Base-by-base conservation (phyloP, 768 basidiomycete genomes). In the Cantharellus cinnabarinus region DNA sequence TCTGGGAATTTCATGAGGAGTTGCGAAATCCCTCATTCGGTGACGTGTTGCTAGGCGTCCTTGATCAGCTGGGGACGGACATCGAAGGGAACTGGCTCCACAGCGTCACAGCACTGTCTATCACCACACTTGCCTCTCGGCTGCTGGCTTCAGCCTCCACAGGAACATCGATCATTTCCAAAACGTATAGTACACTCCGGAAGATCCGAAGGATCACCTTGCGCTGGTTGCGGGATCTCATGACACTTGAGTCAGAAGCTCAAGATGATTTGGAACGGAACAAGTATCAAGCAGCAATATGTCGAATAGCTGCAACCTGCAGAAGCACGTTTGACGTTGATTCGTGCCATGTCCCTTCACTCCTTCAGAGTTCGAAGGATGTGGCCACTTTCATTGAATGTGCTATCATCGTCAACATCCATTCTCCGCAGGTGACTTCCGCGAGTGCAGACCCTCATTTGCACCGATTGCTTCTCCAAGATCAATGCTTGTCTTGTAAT, bases 301-400 rank as follows among this genome's bases (percentile, higher is more conserved):
- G 70, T 38, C 71, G 73, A 48, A 66, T 70, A 39, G 74, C 73
- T 2, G 66, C 67, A 2, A 68, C 68, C 14, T 77, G 76, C 63
- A 68, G 75, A 20, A 64, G 67, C 20, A 74, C 73, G 1, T 74
- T 67, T 56, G 70, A 72, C 50, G 71, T 71, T 14, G 70, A 70
- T 50, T 63, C 64, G 35, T 39, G 38, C 5, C 57, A 62, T 51
- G 29, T 61, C 10, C 15, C 48, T 39, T 2, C 51, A 1, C 58
- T 71, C 1, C 63, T 73, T n/a, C 35, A 39, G 15, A 65, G 65
- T 3, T 10, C 61, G 0, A 58, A 62, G 15, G 68, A 72, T 51
- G 40, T 70, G 5, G 61, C 65, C 3, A 64, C 67, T 34, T 60
- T 73, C 3, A 53, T 74, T 20, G 65, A 67, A 37, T 75, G 70